These are phyloP conservation scores for Spathaspora sp. DNA, from an alignment of 805 yeast genomes.

Conservation along the genomic window DNA sequence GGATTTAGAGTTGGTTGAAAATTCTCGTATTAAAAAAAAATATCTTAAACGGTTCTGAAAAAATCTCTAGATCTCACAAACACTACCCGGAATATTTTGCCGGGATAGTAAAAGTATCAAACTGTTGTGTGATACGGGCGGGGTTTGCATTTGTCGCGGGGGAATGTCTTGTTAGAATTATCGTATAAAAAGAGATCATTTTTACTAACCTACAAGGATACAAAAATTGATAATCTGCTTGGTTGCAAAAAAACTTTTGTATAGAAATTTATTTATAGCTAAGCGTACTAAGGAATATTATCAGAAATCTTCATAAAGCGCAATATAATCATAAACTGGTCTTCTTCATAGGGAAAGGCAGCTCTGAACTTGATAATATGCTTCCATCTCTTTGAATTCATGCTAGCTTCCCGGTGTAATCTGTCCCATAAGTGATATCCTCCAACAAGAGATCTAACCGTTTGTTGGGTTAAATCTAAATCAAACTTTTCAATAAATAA, in stretches of 20 bases:
- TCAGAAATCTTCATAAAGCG: conserved; percentile 30
- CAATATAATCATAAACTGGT: conserved; percentile 35
- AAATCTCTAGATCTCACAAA: no score
- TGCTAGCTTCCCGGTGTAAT: conserved; percentile 25
- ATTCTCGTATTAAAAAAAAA: no score
- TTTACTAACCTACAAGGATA: no score
- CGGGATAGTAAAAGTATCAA: no score
- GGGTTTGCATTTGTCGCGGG: no score
- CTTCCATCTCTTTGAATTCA: conserved; percentile 41
- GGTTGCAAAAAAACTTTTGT: neutral
- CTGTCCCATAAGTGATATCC: conserved; percentile 41
- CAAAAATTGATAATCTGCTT: no score
- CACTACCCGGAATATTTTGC: no score
- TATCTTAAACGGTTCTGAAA: no score
- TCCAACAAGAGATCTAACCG: conserved; percentile 24
- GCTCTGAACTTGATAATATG: conserved; percentile 36
- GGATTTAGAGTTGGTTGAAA: no score
- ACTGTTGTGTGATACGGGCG: no score
- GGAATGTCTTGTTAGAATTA: no score
- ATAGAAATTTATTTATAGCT: neutral
- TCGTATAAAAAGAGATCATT: no score
- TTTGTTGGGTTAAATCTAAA: conserved; percentile 11
- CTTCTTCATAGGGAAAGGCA: conserved; percentile 33
- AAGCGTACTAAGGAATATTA: neutral
- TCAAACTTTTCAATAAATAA: conserved; percentile 16